Percentiles rank a stretch among this genome's conserved stretches.
These are phyloP conservation scores for Cenchrus fungigraminus DNA, from an alignment of 176 grass and related monocot genomes.

Conservation along the genomic window DNA sequence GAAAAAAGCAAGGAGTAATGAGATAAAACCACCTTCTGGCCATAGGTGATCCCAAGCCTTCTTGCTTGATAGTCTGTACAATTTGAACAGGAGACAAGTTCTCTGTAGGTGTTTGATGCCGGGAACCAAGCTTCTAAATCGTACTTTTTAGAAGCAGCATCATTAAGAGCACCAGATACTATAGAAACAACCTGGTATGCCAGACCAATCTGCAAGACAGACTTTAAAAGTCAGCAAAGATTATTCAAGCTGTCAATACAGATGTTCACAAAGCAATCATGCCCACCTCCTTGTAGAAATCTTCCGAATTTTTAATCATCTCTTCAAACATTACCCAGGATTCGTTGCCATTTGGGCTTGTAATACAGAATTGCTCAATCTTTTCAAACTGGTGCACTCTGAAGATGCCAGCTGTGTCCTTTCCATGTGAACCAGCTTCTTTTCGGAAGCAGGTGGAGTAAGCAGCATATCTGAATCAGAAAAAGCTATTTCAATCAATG, in stretches of 20 bases:
- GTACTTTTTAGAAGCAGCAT: conserved; percentile 89
- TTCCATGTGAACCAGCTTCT: conserved; percentile 87
- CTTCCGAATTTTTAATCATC: conserved; percentile 88
- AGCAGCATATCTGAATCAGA: conserved; percentile 65
- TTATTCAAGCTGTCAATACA: background rate
- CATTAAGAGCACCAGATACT: conserved; percentile 89
- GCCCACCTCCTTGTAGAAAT: conserved; percentile 68
- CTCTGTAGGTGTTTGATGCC: conserved; percentile 81
- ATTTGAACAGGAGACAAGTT: conserved; percentile 90
- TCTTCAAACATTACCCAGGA: conserved; percentile 84
- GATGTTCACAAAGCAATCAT: conserved; percentile 1
- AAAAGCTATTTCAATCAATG: conserved; percentile 24
- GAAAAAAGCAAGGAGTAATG: background rate
- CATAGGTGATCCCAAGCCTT: conserved; percentile 73
- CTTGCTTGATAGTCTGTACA: conserved; percentile 93
- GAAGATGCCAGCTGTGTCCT: conserved; percentile 83
- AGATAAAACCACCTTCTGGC: conserved; percentile 56
- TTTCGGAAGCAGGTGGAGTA: conserved; percentile 97
- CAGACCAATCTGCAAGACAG: conserved; percentile 63
- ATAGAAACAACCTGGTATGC: conserved; percentile 83
- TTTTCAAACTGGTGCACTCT: conserved; percentile 94
- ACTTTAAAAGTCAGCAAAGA: conserved; percentile 13
- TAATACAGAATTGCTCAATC: conserved; percentile 88
- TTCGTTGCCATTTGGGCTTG: conserved; percentile 65
- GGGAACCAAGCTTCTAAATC: conserved; percentile 97